Percentiles rank a stretch among this genome's conserved stretches.
phyloP scores from a whole-genome alignment of 495 filamentous ascomycete genomes.

The Alectoria sarmentosa region DNA sequence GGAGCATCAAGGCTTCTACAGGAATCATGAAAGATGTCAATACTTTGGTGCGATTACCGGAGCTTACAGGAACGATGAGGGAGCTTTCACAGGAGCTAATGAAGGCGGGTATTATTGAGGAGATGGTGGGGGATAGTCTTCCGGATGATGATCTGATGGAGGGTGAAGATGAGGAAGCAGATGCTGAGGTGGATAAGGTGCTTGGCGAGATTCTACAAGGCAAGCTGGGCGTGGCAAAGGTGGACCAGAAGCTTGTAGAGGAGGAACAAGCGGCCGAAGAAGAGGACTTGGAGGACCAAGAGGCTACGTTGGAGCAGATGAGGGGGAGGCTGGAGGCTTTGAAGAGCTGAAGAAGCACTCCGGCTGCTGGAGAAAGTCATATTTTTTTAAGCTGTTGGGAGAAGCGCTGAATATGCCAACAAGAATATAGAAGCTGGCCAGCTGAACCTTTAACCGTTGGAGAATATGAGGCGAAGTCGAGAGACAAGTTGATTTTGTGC shows the following conservation, averaged over 20 bases:
- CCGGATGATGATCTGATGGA: slow-evolving; percentile 65
- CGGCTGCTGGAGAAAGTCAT: background rate
- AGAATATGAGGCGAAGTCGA: background rate
- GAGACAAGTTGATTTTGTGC: background rate
- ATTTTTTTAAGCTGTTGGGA: background rate
- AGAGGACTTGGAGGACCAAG: slow-evolving; percentile 75
- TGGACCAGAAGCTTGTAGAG: slow-evolving; percentile 47
- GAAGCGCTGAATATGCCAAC: background rate
- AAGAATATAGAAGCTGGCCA: background rate
- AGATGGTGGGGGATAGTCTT: slow-evolving; percentile 84
- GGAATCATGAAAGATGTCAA: slow-evolving; percentile 98
- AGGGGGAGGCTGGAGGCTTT: slow-evolving; percentile 81
- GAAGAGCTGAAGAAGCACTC: slow-evolving; percentile 58
- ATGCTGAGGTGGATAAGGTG: slow-evolving; percentile 91
- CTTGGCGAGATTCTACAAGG: slow-evolving; percentile 83
- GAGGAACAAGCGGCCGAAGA: slow-evolving; percentile 45
- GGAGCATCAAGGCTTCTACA: slow-evolving; percentile 75
- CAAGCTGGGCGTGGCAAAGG: slow-evolving; percentile 58
- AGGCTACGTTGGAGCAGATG: slow-evolving; percentile 90
- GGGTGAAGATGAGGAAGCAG: slow-evolving; percentile 82
- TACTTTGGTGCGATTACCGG: slow-evolving; percentile 70
- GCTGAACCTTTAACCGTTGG: background rate
- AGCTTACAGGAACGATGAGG: slow-evolving; percentile 83
- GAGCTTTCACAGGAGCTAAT: slow-evolving; percentile 84
- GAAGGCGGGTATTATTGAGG: slow-evolving; percentile 93